Conservation (phyloP, 1,284 basidiomycete species). For the Irpex rosettiformis region DNA sequence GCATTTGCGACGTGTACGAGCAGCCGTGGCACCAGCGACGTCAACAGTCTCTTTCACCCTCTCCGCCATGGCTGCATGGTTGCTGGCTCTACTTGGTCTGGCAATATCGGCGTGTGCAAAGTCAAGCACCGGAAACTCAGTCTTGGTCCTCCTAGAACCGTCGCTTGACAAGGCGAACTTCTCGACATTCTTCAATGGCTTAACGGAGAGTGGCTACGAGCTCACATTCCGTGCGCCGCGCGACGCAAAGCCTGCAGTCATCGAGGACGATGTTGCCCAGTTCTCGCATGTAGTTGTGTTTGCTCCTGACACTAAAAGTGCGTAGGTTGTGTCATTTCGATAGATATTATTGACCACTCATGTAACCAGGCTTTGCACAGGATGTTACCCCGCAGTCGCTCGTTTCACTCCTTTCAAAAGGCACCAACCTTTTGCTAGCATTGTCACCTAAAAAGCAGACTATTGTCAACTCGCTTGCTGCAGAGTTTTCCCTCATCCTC, state of each 20-base stretch:
- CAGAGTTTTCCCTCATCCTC: slow-evolving; percentile 75
- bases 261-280: slow-evolving; percentile 67
- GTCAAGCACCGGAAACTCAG: slow-evolving; percentile 80
- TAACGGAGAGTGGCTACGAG: slow-evolving; percentile 75
- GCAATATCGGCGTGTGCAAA: slow-evolving; percentile 46
- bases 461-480: slow-evolving; percentile 63
- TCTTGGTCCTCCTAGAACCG: slow-evolving; percentile 82
- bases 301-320: slow-evolving; percentile 80
- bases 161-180: slow-evolving; percentile 63
- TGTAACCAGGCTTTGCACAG: slow-evolving; percentile 54
- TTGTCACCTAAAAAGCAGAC: slow-evolving; percentile 70
- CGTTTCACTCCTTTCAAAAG: slow-evolving; percentile 65
- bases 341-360: slow-evolving; percentile 9
- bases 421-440: slow-evolving; percentile 84
- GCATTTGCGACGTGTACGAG: slow-evolving; percentile 17
- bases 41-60: slow-evolving; percentile 5
- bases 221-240: slow-evolving; percentile 82
- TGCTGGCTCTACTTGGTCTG: slow-evolving; percentile 28
- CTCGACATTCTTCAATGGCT: slow-evolving; percentile 76
- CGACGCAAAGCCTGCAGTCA: slow-evolving; percentile 60
- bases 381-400: slow-evolving; percentile 86
- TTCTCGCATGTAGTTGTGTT: slow-evolving; percentile 86
- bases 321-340: slow-evolving; percentile 19
- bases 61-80: slow-evolving; percentile 16
- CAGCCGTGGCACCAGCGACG: not conserved